Evolutionary conservation across 2,329 filamentous ascomycete species (phyloP), one percentile per base, ranked within the genome.

Genomic region (Pyrenochaeta sp.): DNA sequence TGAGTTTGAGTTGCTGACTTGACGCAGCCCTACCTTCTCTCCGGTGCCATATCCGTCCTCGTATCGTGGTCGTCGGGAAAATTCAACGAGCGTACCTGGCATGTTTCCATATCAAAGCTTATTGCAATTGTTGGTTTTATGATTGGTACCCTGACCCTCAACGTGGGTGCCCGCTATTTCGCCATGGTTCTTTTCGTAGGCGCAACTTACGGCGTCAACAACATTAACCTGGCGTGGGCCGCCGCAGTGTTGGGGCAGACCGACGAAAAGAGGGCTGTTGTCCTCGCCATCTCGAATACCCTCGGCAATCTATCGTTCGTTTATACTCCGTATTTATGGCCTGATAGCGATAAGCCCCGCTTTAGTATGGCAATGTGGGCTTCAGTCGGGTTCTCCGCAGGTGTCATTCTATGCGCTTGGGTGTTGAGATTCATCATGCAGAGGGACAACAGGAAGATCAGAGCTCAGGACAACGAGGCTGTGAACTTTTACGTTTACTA

Each of bases 211-310:
- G 72, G 69, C 6, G 65, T 73, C 25, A 73, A 75, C 58, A 71
- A 70, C 32, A 67, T 76, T 48, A 73, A 76, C 25, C 68, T 81
- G 3, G 73, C 72, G 12, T 81, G 79, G 79, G 72, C 73, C 0
- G 74, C 75, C 9, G 72, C 71, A 2, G 75, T 74, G 0, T 62
- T 78, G 3, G 76, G 75, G 1, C 77, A 79, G 42, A 79, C 79
- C 1, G 66, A 75, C 36, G 78, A 79, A 54, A 81, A 80, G 65
- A 78, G 77, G 43, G 75, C 79, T 13, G 77, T 76, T 6, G 66
- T 71, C 4, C 67, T 80, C 24, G 75, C 77, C 1, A 75, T 80
- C 24, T 77, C 78, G 8, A 81, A 81, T 58, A 74, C 76, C 1
- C 64, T 77, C 22, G 77, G 75, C 6, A 80, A 79, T 43, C 58